Evolutionary conservation across 2,329 filamentous ascomycete species (phyloP).

Genomic region (Epichloe elymi): DNA sequence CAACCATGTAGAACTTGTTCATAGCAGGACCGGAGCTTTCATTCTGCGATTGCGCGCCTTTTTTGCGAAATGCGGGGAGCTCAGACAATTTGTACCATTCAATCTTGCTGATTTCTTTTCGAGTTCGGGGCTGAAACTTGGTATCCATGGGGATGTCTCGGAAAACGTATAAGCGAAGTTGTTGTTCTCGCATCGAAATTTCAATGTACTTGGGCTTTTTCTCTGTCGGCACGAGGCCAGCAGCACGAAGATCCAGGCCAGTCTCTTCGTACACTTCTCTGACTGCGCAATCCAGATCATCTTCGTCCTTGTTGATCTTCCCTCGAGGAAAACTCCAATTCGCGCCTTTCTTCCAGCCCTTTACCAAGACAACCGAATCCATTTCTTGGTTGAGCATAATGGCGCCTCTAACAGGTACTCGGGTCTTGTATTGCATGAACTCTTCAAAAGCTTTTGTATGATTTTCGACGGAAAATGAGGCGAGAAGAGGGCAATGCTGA

Average conservation of each 20-base stretch:
- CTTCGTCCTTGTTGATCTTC: constrained; percentile 97
- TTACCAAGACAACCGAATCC: constrained; percentile 86
- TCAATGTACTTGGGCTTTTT: constrained; percentile 72
- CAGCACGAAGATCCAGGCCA: constrained; percentile 65
- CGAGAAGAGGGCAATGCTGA: constrained; percentile 81
- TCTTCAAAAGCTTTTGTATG: constrained; percentile 78
- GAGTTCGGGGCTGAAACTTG: constrained; percentile 74
- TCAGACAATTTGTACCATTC: constrained; percentile 88
- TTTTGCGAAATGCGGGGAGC: constrained; percentile 69
- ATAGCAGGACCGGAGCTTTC: constrained; percentile 46
- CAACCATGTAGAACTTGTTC: constrained; percentile 97
- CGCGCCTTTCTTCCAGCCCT: constrained; percentile 94
- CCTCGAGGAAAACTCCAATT: constrained; percentile 95
- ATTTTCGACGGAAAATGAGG: constrained; percentile 63
- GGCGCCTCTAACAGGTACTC: constrained; percentile 85
- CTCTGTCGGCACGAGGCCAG: constrained; percentile 62
- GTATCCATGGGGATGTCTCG: constrained; percentile 78
- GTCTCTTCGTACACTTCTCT: constrained; percentile 96
- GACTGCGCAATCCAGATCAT: constrained; percentile 84
- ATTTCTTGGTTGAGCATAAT: constrained; percentile 89
- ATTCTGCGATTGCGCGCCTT: constrained; percentile 42
- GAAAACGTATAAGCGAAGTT: constrained; percentile 87
- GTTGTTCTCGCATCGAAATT: constrained; percentile 81
- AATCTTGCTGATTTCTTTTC: constrained; percentile 97
- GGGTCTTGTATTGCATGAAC: constrained; percentile 87